Conservation (phyloP, 2,329 filamentous ascomycete species). For the Diplodia corticola region DNA sequence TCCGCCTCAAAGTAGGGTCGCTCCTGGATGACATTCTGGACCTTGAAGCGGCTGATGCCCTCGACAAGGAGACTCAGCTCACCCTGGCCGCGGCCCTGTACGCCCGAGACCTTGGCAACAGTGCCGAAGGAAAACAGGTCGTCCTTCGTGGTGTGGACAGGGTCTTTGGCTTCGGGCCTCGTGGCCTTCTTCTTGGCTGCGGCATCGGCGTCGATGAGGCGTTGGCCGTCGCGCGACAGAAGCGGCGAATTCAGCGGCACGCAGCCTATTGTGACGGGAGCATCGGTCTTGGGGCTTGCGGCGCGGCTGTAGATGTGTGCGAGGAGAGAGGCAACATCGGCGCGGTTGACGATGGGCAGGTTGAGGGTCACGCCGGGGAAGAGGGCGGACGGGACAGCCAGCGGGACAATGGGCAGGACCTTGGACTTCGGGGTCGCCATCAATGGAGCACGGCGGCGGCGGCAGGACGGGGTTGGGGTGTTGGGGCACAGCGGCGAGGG, state of each 20-base stretch:
- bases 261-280: conserved; percentile 78
- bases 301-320: conserved; percentile 80
- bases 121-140: conserved; percentile 85
- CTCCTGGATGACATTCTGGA: conserved; percentile 74
- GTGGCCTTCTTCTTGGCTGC: conserved; percentile 51
- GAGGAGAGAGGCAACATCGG: conserved; percentile 85
- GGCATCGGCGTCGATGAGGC: conserved; percentile 62
- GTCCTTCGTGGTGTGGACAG: conserved; percentile 44
- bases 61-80: conserved; percentile 84
- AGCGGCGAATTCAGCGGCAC: conserved; percentile 79
- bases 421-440: conserved; percentile 35
- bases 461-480: background rate
- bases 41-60: conserved; percentile 72
- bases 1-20: conserved; percentile 84
- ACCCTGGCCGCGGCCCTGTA: conserved; percentile 49
- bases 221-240: conserved; percentile 72
- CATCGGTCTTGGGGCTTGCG: conserved; percentile 62
- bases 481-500: background rate
- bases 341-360: conserved; percentile 78
- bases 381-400: conserved; percentile 77
- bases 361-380: conserved; percentile 83
- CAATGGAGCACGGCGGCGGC: background rate
- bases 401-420: conserved; percentile 73
- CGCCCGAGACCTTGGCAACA: conserved; percentile 55
- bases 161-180: conserved; percentile 36